phyloP scores from a whole-genome alignment of 768 basidiomycete species.

The Russula virescens region DNA sequence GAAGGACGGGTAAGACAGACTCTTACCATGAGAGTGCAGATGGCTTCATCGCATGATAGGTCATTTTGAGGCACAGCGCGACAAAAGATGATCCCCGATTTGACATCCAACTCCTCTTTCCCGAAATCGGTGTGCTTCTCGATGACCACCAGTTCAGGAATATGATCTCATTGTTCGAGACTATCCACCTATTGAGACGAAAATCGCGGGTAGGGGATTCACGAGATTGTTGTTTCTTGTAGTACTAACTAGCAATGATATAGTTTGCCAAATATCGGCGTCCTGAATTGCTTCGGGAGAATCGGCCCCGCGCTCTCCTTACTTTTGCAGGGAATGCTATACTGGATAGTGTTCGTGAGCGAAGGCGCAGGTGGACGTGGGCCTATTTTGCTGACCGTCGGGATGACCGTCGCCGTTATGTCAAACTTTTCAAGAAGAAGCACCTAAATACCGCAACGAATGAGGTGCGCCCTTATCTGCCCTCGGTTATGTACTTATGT shows the following conservation, averaged over 20 bases:
- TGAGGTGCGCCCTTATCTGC: constrained; percentile 39
- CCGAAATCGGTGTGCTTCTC: constrained; percentile 87
- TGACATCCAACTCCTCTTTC: constrained; percentile 82
- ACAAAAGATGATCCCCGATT: constrained; percentile 74
- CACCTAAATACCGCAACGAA: constrained; percentile 47
- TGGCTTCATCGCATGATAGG: constrained; percentile 37
- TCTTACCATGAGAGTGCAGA: constrained; percentile 1
- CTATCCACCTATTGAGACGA: constrained; percentile 93
- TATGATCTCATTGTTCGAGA: constrained; percentile 85
- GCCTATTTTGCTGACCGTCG: constrained; percentile 80
- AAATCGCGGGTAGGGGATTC: constrained; percentile 56
- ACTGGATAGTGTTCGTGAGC: constrained; percentile 74
- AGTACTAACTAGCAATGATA: constrained; percentile 3
- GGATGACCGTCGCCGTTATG: constrained; percentile 81
- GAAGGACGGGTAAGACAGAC: constrained; percentile 68
- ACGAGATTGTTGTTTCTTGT: constrained; percentile 20
- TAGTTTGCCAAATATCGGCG: constrained; percentile 83
- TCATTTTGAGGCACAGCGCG: constrained; percentile 76
- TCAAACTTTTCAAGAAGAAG: constrained; percentile 78
- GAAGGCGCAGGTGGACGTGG: constrained; percentile 87
- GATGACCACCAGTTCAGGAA: constrained; percentile 95
- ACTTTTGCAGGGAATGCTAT: constrained; percentile 79
- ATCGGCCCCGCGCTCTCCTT: constrained; percentile 62
- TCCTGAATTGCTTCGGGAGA: constrained; percentile 51
- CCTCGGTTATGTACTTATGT: constrained; percentile 12